Evolutionary conservation across 2,329 filamentous ascomycete genomes (phyloP).

Genomic region (Penicillium brasilianum): DNA sequence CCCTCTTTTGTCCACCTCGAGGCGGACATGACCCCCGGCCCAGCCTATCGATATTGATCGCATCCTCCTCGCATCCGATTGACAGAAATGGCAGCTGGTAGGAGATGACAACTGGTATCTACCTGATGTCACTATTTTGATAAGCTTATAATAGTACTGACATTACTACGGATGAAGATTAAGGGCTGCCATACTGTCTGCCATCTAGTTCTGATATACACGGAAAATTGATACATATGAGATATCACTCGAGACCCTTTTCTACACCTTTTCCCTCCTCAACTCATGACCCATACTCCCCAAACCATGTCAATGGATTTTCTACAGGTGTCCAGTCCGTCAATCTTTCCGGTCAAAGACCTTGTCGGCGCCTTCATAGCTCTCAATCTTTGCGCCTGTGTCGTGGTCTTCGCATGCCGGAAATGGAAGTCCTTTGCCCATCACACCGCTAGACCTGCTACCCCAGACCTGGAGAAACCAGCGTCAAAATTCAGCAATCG

Average conservation of each 20-base stretch:
- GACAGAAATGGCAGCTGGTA: constrained; percentile 33
- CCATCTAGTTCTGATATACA: neutral
- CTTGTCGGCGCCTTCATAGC: constrained; percentile 21
- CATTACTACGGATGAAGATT: neutral
- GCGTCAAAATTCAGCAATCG: constrained; percentile 27
- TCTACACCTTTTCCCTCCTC: neutral
- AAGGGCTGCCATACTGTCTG: neutral
- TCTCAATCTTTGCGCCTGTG: constrained; percentile 38
- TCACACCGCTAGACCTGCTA: constrained; percentile 26
- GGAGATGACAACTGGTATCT: constrained; percentile 5
- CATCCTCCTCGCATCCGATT: constrained; percentile 34
- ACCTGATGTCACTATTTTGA: constrained; percentile 1
- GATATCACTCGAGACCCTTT: neutral
- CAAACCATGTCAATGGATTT: constrained; percentile 10
- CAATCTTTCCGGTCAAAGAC: constrained; percentile 22
- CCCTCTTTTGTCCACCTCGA: constrained; percentile 17
- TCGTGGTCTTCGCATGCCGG: constrained; percentile 31
- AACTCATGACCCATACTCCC: neutral
- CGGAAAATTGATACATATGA: neutral
- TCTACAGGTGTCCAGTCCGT: constrained; percentile 6
- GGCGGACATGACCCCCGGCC: neutral
- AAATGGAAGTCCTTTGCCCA: constrained; percentile 31
- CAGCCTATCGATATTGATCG: neutral
- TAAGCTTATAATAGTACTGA: neutral
- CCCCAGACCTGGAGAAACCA: constrained; percentile 56